Conservation (phyloP, 371 early-diverging fungal species). For the Mucor mucedo region DNA sequence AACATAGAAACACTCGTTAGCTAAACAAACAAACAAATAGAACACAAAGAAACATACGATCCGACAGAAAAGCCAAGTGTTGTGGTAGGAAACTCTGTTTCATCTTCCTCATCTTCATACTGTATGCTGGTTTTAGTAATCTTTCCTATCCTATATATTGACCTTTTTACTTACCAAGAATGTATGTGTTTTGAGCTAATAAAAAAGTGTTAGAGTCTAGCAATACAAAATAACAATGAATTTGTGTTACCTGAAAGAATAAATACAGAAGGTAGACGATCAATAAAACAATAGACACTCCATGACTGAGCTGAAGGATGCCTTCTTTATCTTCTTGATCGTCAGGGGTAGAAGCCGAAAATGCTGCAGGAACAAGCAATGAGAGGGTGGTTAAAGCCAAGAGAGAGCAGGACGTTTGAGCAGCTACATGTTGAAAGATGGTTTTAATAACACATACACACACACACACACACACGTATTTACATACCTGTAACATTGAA, state of each 20-base stretch:
- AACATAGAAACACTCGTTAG: not conserved
- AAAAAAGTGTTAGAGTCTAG: not conserved
- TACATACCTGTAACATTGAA: conserved; percentile 71
- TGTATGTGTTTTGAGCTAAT: conserved; percentile 69
- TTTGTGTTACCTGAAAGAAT: conserved; percentile 63
- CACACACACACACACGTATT: not conserved
- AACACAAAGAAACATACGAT: conserved; percentile 26
- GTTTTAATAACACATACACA: not conserved
- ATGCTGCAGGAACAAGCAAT: conserved; percentile 83
- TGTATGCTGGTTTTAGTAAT: conserved; percentile 1
- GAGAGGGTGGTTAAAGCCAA: conserved; percentile 77
- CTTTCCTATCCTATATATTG: too few species aligned
- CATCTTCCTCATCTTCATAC: conserved; percentile 56
- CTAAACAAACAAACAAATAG: conserved; percentile 9
- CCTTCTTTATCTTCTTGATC: conserved; percentile 42
- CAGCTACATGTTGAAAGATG: conserved; percentile 44
- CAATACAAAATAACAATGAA: not conserved
- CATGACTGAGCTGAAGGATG: conserved; percentile 66
- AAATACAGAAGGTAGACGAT: conserved; percentile 76
- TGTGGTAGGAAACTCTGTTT: conserved; percentile 54
- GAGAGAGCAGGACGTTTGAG: conserved; percentile 79
- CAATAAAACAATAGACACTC: conserved; percentile 76
- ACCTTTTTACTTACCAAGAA: conserved; percentile 47
- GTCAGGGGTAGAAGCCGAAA: conserved; percentile 48
- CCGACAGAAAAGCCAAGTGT: conserved; percentile 50